Conservation (phyloP, 176 grass and related monocot genomes). For the Eremochloa ophiuroides region DNA sequence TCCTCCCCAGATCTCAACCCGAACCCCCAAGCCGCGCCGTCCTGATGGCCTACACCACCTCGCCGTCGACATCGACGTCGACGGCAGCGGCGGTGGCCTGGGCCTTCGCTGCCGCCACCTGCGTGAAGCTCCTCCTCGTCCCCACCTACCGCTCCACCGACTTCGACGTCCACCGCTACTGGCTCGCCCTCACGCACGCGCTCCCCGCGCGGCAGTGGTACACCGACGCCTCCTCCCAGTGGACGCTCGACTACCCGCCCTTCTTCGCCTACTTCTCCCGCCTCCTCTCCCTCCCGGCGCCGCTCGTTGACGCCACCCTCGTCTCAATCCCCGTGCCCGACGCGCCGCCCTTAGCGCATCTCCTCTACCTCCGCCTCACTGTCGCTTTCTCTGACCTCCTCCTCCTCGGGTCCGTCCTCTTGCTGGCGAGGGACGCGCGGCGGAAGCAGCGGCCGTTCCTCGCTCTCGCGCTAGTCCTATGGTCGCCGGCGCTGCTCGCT, state of each 20-base stretch:
- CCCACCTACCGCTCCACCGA: constrained; percentile 84
- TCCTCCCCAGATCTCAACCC: background rate
- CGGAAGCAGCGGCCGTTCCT: constrained; percentile 25
- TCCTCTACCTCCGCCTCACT: constrained; percentile 65
- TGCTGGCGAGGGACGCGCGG: constrained; percentile 27
- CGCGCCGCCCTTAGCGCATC: constrained; percentile 21
- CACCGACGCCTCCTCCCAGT: constrained; percentile 64
- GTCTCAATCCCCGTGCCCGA: constrained; percentile 33
- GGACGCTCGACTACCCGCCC: constrained; percentile 89
- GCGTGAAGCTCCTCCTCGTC: constrained; percentile 68
- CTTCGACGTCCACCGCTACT: constrained; percentile 92
- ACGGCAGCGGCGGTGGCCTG: constrained; percentile 26
- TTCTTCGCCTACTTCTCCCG: constrained; percentile 87
- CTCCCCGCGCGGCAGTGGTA: constrained; percentile 72
- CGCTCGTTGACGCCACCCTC: constrained; percentile 41
- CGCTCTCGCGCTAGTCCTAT: constrained; percentile 46
- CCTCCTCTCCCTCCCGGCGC: constrained; percentile 54
- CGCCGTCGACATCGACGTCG: background rate
- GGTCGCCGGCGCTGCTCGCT: constrained; percentile 63
- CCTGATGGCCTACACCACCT: background rate
- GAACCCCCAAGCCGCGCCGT: background rate
- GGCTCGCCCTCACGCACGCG: constrained; percentile 71
- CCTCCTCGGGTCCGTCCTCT: constrained; percentile 35
- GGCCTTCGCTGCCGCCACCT: constrained; percentile 64
- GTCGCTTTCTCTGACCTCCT: constrained; percentile 42